Evolutionary conservation across 352 stramenopile species (phyloP).

Genomic region (Phytophthora tentaculata): DNA sequence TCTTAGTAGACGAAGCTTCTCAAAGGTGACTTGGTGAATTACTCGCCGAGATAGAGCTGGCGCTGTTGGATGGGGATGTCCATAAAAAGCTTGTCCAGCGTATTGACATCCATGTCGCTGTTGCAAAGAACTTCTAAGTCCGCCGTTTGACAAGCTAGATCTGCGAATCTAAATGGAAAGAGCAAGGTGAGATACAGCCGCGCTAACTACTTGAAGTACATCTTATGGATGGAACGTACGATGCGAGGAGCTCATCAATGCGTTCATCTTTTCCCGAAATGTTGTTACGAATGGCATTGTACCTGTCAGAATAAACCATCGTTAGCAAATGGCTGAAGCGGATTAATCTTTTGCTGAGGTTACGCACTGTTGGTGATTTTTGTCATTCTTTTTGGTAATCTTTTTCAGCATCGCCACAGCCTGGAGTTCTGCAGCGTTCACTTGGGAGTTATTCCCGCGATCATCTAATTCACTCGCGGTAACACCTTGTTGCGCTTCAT

Average conservation of each 20-base stretch:
- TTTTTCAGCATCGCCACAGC: conserved; percentile 44
- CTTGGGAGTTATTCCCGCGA: neutral
- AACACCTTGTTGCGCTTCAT: conserved; percentile 14
- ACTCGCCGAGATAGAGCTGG: conserved; percentile 16
- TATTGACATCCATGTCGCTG: conserved; percentile 40
- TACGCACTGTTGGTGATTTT: conserved; percentile 51
- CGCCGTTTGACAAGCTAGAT: conserved; percentile 45
- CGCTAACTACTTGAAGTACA: too few species aligned
- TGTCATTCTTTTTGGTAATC: conserved; percentile 43
- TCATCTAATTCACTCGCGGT: neutral
- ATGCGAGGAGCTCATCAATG: conserved; percentile 38
- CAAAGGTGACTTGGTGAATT: neutral
- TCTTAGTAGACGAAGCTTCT: neutral
- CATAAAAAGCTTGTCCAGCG: conserved; percentile 55
- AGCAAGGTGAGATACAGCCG: neutral
- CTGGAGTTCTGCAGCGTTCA: conserved; percentile 39
- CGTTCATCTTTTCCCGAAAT: conserved; percentile 40
- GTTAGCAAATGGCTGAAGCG: neutral
- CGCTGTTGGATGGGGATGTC: conserved; percentile 52
- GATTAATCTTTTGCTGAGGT: neutral
- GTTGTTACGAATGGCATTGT: conserved; percentile 34
- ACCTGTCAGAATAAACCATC: conserved; percentile 29
- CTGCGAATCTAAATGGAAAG: conserved; percentile 41
- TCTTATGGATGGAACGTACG: conserved; percentile 21
- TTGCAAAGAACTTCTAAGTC: conserved; percentile 53